A percentile compares a stretch with the other conserved stretches of the same genome.
Evolutionary conservation across 192 early-diverging fungal species (phyloP).

Genomic region (Umbelopsis isabellina): DNA sequence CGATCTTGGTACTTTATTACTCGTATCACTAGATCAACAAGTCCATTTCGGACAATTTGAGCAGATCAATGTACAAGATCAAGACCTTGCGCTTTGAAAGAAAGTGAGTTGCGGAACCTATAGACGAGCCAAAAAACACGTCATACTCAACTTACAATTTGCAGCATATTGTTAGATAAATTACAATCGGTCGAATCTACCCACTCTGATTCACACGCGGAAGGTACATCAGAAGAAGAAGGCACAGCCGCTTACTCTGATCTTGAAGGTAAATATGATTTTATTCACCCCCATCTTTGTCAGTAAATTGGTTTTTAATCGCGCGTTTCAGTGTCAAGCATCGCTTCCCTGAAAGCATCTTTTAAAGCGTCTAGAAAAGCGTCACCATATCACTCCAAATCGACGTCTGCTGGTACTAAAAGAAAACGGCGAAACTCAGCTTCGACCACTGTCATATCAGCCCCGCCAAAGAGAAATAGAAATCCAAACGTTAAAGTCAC

Average conservation of each 20-base stretch:
- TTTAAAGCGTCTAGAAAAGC: not conserved
- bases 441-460: constrained; percentile 9
- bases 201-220: not conserved
- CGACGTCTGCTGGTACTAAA: not conserved
- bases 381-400: not conserved
- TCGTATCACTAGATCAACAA: constrained; percentile 7
- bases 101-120: not conserved
- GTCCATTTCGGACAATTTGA: constrained; percentile 3
- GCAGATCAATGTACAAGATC: constrained; percentile 5
- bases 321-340: not conserved
- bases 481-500: constrained; percentile 23
- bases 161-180: constrained; percentile 18
- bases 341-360: not conserved
- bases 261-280: not conserved
- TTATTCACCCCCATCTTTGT: not conserved
- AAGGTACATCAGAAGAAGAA: constrained; percentile 2
- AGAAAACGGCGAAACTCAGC: not conserved
- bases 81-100: constrained; percentile 17
- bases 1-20: not conserved
- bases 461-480: constrained; percentile 4
- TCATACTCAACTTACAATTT: not conserved
- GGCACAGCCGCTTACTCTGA: not conserved
- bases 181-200: constrained; percentile 5
- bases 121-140: too few relatives aligned
- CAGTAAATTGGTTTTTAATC: not conserved